phyloP scores from a whole-genome alignment of 306 rosid genomes.

The Malus fusca region DNA sequence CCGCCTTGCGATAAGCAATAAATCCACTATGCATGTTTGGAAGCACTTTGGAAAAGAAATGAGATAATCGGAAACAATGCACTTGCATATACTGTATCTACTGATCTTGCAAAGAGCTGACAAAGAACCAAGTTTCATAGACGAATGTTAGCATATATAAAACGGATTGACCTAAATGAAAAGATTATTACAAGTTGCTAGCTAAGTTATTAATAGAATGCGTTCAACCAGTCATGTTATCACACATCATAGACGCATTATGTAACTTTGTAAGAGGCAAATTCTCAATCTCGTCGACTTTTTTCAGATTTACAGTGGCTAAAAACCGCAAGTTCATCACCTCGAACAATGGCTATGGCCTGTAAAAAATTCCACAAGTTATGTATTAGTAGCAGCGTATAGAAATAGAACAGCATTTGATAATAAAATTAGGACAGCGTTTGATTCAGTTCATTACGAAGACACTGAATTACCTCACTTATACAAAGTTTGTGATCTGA shows the following conservation, averaged over 20 bases:
- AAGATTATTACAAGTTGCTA: background rate
- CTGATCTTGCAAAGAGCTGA: too few species aligned
- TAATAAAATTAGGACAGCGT: background rate
- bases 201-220: background rate
- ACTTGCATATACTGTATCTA: too few species aligned
- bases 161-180: too few species aligned
- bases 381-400: background rate
- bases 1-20: too few species aligned
- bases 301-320: background rate
- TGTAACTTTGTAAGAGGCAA: background rate
- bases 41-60: too few species aligned
- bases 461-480: slow-evolving; percentile 18
- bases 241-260: background rate
- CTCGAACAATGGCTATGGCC: slow-evolving; percentile 25
- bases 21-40: too few species aligned
- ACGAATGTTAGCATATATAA: too few species aligned
- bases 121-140: too few species aligned
- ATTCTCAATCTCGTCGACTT: background rate
- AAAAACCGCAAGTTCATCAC: slow-evolving; percentile 10
- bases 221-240: background rate
- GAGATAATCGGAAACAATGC: too few species aligned
- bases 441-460: background rate
- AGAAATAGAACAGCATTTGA: background rate
- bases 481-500: slow-evolving; percentile 10
- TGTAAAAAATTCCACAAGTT: background rate